Conservation (phyloP, 208 protist species). For the Polymyxa betae region DNA sequence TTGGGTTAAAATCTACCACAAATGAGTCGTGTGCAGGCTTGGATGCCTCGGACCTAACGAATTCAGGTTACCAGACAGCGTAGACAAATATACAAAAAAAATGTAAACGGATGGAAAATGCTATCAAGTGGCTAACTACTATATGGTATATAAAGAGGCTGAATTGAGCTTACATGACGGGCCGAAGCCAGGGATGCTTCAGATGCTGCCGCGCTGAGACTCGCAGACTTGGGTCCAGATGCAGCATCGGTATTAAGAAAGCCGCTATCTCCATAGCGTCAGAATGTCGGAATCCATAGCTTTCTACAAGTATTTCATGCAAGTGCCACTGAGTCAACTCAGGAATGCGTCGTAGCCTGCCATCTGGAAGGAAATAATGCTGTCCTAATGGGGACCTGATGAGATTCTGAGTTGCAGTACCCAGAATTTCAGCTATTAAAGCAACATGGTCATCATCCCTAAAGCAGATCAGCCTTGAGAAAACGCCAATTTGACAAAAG, state of each 20-base stretch:
- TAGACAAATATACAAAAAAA: too few relatives aligned
- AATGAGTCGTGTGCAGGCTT: too few relatives aligned
- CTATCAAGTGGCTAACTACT: too few relatives aligned
- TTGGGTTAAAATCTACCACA: too few relatives aligned
- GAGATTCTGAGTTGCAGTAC: conserved; percentile 57
- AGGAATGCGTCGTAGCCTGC: not conserved
- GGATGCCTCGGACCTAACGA: too few relatives aligned
- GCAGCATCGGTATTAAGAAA: conserved; percentile 61
- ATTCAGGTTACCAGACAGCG: too few relatives aligned
- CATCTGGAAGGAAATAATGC: too few relatives aligned
- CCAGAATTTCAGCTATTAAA: conserved; percentile 73
- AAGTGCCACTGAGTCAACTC: not conserved
- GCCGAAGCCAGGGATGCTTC: conserved; percentile 52
- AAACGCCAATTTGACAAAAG: not conserved
- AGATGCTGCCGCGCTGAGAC: conserved; percentile 58
- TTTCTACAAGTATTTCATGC: not conserved
- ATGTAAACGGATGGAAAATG: too few relatives aligned
- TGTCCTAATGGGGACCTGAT: too few relatives aligned
- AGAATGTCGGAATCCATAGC: not conserved
- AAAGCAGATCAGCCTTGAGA: not conserved
- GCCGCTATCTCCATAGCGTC: not conserved
- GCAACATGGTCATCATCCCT: conserved; percentile 70
- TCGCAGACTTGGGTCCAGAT: conserved; percentile 57
- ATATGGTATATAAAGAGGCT: too few relatives aligned
- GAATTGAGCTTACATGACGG: too few relatives aligned